These are phyloP conservation scores for Rhizopus delemar DNA, from an alignment of 371 early-diverging fungal genomes.

Conservation along the genomic window DNA sequence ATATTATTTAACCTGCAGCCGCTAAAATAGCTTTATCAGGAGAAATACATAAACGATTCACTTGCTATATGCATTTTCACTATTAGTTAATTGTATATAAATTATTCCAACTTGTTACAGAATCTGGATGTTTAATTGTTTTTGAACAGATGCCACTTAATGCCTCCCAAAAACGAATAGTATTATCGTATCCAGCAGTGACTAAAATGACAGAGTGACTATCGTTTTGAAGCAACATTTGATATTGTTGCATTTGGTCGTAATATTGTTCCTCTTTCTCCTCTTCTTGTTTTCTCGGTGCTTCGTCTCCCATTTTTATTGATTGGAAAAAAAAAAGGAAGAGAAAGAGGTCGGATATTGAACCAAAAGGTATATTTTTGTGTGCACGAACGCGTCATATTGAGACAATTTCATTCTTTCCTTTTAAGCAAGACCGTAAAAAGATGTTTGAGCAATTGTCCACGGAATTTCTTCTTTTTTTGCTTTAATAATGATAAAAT, in stretches of 20 bases:
- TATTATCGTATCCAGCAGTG: constrained; percentile 95
- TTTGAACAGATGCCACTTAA: constrained; percentile 90
- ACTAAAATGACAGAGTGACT: constrained; percentile 87
- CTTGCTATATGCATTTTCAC: constrained; percentile 64
- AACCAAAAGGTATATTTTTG: background rate
- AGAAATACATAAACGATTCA: constrained; percentile 90
- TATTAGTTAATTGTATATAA: background rate
- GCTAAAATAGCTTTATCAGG: constrained; percentile 92
- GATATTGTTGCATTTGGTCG: constrained; percentile 49
- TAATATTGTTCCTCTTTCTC: constrained; percentile 40
- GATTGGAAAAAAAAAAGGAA: background rate
- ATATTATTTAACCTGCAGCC: constrained; percentile 75
- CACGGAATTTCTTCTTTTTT: background rate
- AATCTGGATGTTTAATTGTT: constrained; percentile 93
- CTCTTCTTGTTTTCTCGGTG: constrained; percentile 3
- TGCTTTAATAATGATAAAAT: no score
- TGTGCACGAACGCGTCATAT: background rate
- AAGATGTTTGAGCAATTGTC: background rate
- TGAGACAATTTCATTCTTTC: no score
- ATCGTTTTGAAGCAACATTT: constrained; percentile 51
- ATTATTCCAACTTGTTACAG: constrained; percentile 42
- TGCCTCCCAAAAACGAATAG: constrained; percentile 97
- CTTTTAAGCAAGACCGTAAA: background rate
- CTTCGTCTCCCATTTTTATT: background rate
- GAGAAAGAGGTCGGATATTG: background rate